Percentiles rank a stretch among this genome's conserved stretches.
Conservation (phyloP, 495 filamentous ascomycete species). For the Penicillium desertorum region DNA sequence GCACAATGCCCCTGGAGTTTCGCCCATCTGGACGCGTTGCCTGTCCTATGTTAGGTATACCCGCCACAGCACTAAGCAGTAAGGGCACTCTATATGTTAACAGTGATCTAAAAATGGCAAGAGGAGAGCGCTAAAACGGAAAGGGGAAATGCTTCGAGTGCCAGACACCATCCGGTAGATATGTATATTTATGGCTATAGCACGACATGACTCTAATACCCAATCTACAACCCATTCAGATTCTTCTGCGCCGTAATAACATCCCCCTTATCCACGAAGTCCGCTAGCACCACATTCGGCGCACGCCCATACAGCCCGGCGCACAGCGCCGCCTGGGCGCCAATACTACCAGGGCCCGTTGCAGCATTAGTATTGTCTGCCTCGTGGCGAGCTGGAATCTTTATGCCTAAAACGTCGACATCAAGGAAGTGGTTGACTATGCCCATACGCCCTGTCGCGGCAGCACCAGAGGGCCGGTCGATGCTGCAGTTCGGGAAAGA, state of each 20-base stretch:
- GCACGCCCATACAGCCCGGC: constrained; percentile 50
- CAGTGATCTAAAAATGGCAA: too few species aligned
- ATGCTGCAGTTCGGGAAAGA: constrained; percentile 56
- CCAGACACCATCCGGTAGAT: too few species aligned
- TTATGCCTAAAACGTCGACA: constrained; percentile 44
- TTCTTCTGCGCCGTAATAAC: constrained; percentile 55
- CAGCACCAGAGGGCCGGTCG: constrained; percentile 55
- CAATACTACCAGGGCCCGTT: constrained; percentile 55
- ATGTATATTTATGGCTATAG: not conserved
- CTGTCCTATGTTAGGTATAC: too few species aligned
- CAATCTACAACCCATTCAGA: constrained; percentile 54
- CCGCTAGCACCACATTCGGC: constrained; percentile 63
- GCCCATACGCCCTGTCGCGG: constrained; percentile 53
- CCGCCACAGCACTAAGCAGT: too few species aligned
- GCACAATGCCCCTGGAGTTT: too few species aligned
- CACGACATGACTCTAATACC: not conserved
- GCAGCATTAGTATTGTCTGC: constrained; percentile 58
- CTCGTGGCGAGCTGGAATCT: constrained; percentile 54
- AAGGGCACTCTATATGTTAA: too few species aligned
- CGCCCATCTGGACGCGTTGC: too few species aligned
- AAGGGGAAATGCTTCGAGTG: too few species aligned
- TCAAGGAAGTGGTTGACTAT: constrained; percentile 53
- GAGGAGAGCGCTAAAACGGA: too few species aligned
- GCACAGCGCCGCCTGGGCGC: constrained; percentile 56
- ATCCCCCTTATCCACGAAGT: constrained; percentile 66